Percentiles rank a stretch among this genome's conserved stretches.
phyloP scores from a whole-genome alignment of 2,329 filamentous ascomycete genomes.

The Raffaelea arxii region DNA sequence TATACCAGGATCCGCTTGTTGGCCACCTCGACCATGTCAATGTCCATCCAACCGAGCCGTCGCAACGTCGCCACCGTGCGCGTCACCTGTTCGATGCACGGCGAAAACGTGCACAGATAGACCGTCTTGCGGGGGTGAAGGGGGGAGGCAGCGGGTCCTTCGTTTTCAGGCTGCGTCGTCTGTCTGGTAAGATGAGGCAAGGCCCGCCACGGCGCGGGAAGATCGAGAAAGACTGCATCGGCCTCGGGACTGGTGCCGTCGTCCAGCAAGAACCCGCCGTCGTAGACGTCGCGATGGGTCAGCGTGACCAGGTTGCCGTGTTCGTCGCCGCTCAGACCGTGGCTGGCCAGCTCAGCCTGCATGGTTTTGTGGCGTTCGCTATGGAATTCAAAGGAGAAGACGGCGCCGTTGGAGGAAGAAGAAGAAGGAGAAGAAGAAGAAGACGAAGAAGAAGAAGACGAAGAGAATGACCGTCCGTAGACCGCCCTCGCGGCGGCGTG shows the following conservation, averaged over 20 bases:
- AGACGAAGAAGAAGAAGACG: no score
- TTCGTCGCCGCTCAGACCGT: slow-evolving; percentile 50
- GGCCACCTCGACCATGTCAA: slow-evolving; percentile 84
- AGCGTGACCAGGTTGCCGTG: slow-evolving; percentile 60
- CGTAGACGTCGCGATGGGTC: slow-evolving; percentile 72
- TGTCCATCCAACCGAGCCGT: slow-evolving; percentile 77
- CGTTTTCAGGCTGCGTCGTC: slow-evolving; percentile 10
- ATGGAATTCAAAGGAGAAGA: slow-evolving; percentile 79
- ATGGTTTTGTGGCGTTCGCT: slow-evolving; percentile 61
- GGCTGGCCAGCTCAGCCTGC: slow-evolving; percentile 56
- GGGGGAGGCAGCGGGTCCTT: slow-evolving; percentile 29
- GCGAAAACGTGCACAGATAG: slow-evolving; percentile 88
- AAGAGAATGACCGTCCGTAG: no score
- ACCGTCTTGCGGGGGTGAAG: slow-evolving; percentile 64
- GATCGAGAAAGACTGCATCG: slow-evolving; percentile 66
- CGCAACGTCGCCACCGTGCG: slow-evolving; percentile 75
- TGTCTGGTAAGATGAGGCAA: slow-evolving; percentile 58
- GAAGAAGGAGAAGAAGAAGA: no score
- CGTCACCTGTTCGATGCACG: slow-evolving; percentile 93
- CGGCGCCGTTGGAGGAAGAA: slow-evolving; percentile 48
- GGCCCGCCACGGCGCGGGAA: slow-evolving; percentile 74
- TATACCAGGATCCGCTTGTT: slow-evolving; percentile 73
- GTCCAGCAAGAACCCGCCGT: slow-evolving; percentile 58
- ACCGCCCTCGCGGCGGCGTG: slow-evolving; percentile 69
- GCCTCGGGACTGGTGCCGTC: slow-evolving; percentile 51